Evolutionary conservation across 257 asterid species (phyloP).

Genomic region (Asclepias syriaca): DNA sequence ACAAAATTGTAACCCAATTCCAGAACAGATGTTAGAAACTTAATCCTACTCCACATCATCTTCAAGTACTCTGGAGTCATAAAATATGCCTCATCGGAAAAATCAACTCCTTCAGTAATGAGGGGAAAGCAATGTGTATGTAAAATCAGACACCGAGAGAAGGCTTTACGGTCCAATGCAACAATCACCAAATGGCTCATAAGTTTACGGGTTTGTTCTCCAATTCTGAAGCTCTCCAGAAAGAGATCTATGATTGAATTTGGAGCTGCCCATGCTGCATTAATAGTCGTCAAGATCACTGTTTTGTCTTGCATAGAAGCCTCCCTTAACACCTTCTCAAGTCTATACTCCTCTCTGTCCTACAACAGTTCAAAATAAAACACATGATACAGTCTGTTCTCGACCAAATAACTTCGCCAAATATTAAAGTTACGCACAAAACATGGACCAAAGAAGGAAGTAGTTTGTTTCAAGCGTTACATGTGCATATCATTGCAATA

Average conservation of each 20-base stretch:
- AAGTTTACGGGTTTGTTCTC: conserved; percentile 27
- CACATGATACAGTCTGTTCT: background rate
- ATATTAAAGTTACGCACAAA: background rate
- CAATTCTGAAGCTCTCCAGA: conserved; percentile 32
- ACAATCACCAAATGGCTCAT: conserved; percentile 25
- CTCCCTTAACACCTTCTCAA: conserved; percentile 24
- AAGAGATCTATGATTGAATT: conserved; percentile 30
- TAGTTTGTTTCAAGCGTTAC: background rate
- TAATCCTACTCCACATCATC: conserved; percentile 77
- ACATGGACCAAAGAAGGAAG: background rate
- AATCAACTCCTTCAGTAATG: conserved; percentile 46
- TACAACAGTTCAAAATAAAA: conserved; percentile 14
- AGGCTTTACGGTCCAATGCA: conserved; percentile 28
- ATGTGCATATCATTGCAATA: background rate
- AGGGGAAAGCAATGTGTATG: conserved; percentile 56
- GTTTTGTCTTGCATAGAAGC: conserved; percentile 27
- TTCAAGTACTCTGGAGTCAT: conserved; percentile 58
- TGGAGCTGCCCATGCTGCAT: conserved; percentile 28
- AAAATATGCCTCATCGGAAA: conserved; percentile 62
- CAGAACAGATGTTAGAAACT: conserved; percentile 54
- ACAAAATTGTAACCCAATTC: conserved; percentile 65
- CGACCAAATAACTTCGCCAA: background rate
- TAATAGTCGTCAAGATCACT: conserved; percentile 22
- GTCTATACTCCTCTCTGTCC: conserved; percentile 32
- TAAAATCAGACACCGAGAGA: conserved; percentile 24